Conservation (phyloP, 2,329 filamentous ascomycete species). For the Massarina eburnea region DNA sequence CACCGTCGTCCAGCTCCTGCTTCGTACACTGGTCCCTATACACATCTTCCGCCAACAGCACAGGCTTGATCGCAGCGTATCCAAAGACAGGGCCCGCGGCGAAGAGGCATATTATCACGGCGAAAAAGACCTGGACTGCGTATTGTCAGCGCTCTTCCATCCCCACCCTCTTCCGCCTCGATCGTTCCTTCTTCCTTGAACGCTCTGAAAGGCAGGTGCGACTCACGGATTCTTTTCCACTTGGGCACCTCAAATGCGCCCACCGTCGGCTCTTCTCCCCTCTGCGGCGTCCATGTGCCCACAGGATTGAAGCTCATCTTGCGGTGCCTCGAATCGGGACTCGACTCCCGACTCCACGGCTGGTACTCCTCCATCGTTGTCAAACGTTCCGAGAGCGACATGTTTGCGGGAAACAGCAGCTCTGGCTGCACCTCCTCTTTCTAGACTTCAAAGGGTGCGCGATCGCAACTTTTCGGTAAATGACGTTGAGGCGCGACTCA, state of each 20-base stretch:
- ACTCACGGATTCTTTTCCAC: conserved; percentile 54
- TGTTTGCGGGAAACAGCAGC: conserved; percentile 14
- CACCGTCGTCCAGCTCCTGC: conserved; percentile 37
- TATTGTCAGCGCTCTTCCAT: conserved; percentile 15
- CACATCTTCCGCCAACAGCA: conserved; percentile 40
- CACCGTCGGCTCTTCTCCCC: conserved; percentile 44
- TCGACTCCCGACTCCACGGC: conserved; percentile 42
- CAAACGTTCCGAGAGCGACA: conserved; percentile 45
- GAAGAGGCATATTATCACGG: conserved; percentile 73
- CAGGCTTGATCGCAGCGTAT: conserved; percentile 46
- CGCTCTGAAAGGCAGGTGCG: background rate
- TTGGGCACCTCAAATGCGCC: conserved; percentile 58
- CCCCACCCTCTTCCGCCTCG: background rate
- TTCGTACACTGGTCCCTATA: conserved; percentile 41
- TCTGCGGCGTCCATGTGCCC: conserved; percentile 47
- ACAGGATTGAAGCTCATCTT: conserved; percentile 55
- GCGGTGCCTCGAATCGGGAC: conserved; percentile 42
- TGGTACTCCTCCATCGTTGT: conserved; percentile 46
- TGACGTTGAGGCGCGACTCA: background rate
- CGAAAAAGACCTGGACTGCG: conserved; percentile 68
- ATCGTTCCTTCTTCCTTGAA: background rate
- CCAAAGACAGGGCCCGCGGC: conserved; percentile 61
- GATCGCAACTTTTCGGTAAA: background rate
- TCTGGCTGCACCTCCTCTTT: background rate
- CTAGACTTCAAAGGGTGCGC: background rate